phyloP scores from a whole-genome alignment of 2,329 filamentous ascomycete genomes.

The Aspergillus neotritici region DNA sequence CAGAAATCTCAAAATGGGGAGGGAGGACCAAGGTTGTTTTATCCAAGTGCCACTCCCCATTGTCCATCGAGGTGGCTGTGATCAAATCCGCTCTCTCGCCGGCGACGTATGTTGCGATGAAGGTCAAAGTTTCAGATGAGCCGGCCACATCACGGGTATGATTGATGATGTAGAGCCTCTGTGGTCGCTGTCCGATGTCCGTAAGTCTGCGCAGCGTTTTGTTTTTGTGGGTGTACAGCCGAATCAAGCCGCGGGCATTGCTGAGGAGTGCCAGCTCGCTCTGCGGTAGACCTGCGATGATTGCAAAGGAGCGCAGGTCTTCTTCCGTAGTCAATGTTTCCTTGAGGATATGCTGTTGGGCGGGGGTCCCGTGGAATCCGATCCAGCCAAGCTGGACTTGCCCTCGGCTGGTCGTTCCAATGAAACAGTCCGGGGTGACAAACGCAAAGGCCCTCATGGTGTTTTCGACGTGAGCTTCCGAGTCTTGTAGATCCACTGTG shows the following conservation, averaged over 20 bases:
- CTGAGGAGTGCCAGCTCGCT: conserved; percentile 32
- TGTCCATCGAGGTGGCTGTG: conserved; percentile 13
- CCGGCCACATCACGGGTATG: conserved; percentile 5
- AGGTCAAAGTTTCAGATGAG: conserved; percentile 14
- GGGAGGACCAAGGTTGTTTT: conserved; percentile 29
- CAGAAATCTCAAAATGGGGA: conserved; percentile 48
- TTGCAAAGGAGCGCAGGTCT: conserved; percentile 26
- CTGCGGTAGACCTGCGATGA: conserved; percentile 26
- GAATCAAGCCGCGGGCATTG: conserved; percentile 27
- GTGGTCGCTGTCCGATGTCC: conserved; percentile 23
- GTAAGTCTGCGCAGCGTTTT: conserved; percentile 24
- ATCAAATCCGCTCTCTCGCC: conserved; percentile 27
- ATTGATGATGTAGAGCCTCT: conserved; percentile 25
- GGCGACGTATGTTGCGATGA: conserved; percentile 24
- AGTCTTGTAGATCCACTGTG: conserved; percentile 6
- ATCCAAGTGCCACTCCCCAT: conserved; percentile 36
- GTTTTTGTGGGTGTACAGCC: conserved; percentile 30
- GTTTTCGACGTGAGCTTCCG: conserved; percentile 10
- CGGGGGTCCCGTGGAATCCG: conserved; percentile 3
- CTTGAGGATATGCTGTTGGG: conserved; percentile 9
- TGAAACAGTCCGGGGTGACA: conserved; percentile 28
- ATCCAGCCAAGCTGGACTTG: conserved; percentile 30
- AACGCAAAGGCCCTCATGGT: conserved; percentile 30
- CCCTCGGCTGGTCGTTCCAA: conserved; percentile 27
- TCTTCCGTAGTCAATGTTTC: conserved; percentile 25